Conservation (phyloP, 164 flowering plant species). For the Dillenia turbinata region DNA sequence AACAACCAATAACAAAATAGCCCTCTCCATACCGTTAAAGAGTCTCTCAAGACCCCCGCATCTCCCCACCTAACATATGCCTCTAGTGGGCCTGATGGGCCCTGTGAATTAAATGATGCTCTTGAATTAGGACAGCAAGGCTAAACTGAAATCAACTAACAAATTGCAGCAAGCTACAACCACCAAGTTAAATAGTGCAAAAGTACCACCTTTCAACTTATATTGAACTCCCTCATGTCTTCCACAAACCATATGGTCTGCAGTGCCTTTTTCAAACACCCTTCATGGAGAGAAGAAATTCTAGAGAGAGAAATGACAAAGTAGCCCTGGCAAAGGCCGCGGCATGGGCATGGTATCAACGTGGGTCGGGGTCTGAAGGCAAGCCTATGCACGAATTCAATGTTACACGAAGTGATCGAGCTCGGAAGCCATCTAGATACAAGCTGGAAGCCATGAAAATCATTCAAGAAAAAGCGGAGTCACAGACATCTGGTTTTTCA, state of each 20-base stretch:
- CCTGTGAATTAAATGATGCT: no score
- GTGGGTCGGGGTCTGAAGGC: conserved; percentile 39
- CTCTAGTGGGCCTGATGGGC: no score
- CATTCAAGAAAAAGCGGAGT: background rate
- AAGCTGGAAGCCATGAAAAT: conserved; percentile 38
- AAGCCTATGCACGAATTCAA: conserved; percentile 27
- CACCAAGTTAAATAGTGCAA: no score
- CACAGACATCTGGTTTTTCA: background rate
- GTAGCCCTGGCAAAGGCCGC: conserved; percentile 45
- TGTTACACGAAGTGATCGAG: conserved; percentile 9
- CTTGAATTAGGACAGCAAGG: no score
- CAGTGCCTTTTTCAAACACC: background rate
- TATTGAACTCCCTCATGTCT: background rate
- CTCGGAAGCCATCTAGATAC: conserved; percentile 40
- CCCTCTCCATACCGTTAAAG: no score
- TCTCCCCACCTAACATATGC: no score
- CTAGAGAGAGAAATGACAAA: conserved; percentile 21
- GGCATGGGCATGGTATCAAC: conserved; percentile 79
- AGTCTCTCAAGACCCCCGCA: no score
- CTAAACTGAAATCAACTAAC: no score
- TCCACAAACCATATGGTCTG: background rate
- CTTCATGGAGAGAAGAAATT: conserved; percentile 19
- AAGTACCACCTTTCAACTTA: no score
- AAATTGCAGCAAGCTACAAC: no score
- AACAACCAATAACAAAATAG: no score